Evolutionary conservation across 2,329 filamentous ascomycete species (phyloP), one percentile per base, ranked within the genome.

Genomic region (Reticulascus tulasneorum): DNA sequence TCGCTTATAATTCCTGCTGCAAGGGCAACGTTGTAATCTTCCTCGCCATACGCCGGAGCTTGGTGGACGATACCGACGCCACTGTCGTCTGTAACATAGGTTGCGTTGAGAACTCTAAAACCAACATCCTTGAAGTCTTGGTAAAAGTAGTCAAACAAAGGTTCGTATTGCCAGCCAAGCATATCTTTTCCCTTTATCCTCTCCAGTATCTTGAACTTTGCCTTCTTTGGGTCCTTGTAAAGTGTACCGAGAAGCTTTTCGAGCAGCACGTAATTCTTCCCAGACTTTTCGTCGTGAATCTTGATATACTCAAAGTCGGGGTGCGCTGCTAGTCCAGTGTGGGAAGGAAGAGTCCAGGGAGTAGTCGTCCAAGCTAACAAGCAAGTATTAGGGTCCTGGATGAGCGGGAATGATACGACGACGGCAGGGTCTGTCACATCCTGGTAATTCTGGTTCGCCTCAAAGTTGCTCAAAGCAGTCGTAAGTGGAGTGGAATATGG

Each of bases 21-120:
- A 42, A 89, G 61, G 8, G 85, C 86, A 40, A 93, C 79, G 47
- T 82, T 83, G 69, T 94, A 96, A 82, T 97, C 91, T 47, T 96
- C 91, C 64, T 96, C 87, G 75, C 91, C 91, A 55, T 91, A 96
- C 1, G 89, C 88, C 3, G 91, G 91, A 5, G 91, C 77, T 62
- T 96, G 89, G 62, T 97, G 91, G 28, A 97, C 91, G 45, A 97
- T 84, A 54, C 91, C 91, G 22, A 88, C 87, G 79, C 91, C 91
- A 53, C 87, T 89, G 42, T 93, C 89, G 20, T 84, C 80, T 18
- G 86, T 93, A 39, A 96, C 90, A 54, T 96, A 96, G 7, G 73
- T 79, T 23, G 85, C 91, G 48, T 86, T 89, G 46, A 94, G 58
- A 5, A 96, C 84, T 50, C 74, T 78, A 73, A 94, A 96, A 5